Evolutionary conservation across 805 yeast species (phyloP), one percentile per base, ranked within the genome.

Genomic region (Nakazawaea siamensis): DNA sequence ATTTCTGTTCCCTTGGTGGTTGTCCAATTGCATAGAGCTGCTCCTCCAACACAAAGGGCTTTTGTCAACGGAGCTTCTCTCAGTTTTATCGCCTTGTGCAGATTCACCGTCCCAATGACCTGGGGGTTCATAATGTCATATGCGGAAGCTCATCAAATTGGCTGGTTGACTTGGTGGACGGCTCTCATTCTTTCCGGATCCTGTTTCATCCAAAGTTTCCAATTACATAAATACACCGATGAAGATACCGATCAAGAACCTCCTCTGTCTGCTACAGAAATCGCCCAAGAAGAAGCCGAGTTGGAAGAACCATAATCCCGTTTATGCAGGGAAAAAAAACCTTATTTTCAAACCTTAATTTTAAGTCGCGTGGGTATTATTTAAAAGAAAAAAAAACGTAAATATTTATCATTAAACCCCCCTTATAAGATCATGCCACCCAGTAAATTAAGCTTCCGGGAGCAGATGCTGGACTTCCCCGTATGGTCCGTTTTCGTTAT

Each of bases 11-110:
- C 83, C 5, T 70, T 66, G 37, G 56, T 72, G 17, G 51, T 72
- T 40, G 55, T 76, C 13, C 55, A 76, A 35, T 60, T 73, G 18
- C 80, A 73, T 49, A 60, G 76, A 31, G 68, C 75, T 7, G 62
- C 79, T 2, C 64, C 66, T 11, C 64, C 73, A 18, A 59, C 66
- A 40, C 67, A 73, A 40, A 58, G 78, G 27, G 80, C 80, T 1
- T 61, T 70, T 43, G 64, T 77, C 33, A 77, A 77, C 46, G 77
- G 79, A 10, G 62, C 73, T 13, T 63, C 76, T 2, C 65, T 74
- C 52, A 67, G 76, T 31, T 60, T 65, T 27, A 53, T 68, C 13
- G 66, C 81, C 1, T 48, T 67, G 16, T 76, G 80, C 0, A 55
- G 81, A 41, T 73, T 70, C 35, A 29, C 66, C 1, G 80, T 73